Evolutionary conservation across 805 yeast species (phyloP).

Genomic region (Metschnikowia similis): DNA sequence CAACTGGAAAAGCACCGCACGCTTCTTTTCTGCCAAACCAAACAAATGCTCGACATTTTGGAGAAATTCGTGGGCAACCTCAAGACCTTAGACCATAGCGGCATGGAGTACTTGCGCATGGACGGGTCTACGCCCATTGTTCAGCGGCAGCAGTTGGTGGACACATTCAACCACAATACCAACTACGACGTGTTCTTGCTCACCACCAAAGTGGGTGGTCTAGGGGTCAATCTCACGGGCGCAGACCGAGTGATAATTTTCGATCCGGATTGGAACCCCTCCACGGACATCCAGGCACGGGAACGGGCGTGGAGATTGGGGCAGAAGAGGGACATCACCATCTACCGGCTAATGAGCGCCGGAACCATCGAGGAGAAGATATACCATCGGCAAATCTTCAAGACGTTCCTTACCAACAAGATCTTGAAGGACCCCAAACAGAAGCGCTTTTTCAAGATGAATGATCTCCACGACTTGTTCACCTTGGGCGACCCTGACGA

Average conservation of each 20-base stretch:
- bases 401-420: conserved; percentile 88
- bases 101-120: conserved; percentile 69
- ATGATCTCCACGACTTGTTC: conserved; percentile 86
- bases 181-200: conserved; percentile 63
- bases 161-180: conserved; percentile 64
- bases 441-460: conserved; percentile 84
- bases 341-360: conserved; percentile 86
- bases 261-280: conserved; percentile 99
- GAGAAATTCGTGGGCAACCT: conserved; percentile 55
- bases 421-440: conserved; percentile 94
- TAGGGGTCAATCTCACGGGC: conserved; percentile 91
- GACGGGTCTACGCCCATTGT: conserved; percentile 89
- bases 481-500: conserved; percentile 72
- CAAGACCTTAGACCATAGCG: conserved; percentile 10
- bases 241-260: conserved; percentile 91
- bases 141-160: conserved; percentile 74
- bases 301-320: conserved; percentile 98
- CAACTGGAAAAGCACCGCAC: conserved; percentile 70
- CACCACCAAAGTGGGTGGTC: conserved; percentile 94
- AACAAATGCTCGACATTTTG: conserved; percentile 88
- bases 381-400: conserved; percentile 94
- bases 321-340: conserved; percentile 86
- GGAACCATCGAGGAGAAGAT: conserved; percentile 97
- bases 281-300: conserved; percentile 94
- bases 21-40: conserved; percentile 84